These are phyloP conservation scores for Lophium mytilinum DNA, from an alignment of 495 filamentous ascomycete species.

Conservation along the genomic window DNA sequence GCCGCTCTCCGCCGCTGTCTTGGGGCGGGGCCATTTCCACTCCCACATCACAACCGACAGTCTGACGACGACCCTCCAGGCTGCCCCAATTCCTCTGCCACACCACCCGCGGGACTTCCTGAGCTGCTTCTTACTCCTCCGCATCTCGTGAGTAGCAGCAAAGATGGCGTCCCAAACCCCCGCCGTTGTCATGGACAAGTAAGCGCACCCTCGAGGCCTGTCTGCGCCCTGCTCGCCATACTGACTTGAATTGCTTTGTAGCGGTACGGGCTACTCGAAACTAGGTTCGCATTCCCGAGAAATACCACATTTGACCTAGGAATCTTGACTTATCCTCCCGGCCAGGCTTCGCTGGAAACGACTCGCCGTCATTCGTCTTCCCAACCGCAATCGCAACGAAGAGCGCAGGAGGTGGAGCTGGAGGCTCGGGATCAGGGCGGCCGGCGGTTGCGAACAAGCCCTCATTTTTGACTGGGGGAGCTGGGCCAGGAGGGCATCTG, in stretches of 20 bases:
- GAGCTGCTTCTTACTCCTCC: constrained; percentile 19
- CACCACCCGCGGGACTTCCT: constrained; percentile 13
- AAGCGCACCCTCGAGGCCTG: constrained; percentile 37
- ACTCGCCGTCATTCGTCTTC: constrained; percentile 98
- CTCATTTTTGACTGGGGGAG: constrained; percentile 85
- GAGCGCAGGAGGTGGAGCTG: constrained; percentile 58
- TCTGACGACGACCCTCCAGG: constrained; percentile 14
- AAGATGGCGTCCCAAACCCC: constrained; percentile 94
- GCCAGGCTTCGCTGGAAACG: constrained; percentile 97
- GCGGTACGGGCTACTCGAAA: constrained; percentile 98
- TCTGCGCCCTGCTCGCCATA: not conserved
- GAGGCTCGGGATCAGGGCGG: constrained; percentile 71
- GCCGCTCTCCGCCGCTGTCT: no score
- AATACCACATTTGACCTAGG: constrained; percentile 25
- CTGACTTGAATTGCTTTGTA: constrained; percentile 35
- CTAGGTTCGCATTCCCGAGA: constrained; percentile 52
- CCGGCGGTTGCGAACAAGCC: constrained; percentile 90
- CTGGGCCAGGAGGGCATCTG: constrained; percentile 70
- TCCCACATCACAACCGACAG: constrained; percentile 1
- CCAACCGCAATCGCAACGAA: constrained; percentile 98
- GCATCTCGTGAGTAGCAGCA: constrained; percentile 25
- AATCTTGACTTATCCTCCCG: not conserved
- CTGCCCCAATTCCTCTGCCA: constrained; percentile 7
- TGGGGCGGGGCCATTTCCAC: constrained; percentile 9
- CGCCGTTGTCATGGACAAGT: constrained; percentile 99